Conservation (phyloP, 345 rosid genomes). For the Heritiera fomes region DNA sequence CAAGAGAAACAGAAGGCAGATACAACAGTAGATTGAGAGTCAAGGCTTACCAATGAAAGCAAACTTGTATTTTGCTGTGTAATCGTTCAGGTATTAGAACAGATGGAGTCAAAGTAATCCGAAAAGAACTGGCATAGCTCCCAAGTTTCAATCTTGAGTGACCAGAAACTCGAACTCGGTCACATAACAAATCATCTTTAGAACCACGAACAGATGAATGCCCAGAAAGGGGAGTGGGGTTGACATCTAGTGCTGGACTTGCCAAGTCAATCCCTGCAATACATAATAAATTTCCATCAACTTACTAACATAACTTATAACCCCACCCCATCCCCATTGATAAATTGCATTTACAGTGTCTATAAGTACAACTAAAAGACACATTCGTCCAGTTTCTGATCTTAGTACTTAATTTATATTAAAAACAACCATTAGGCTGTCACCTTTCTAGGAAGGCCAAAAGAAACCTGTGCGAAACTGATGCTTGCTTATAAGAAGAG, state of each 20-base stretch:
- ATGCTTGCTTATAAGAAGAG: background rate
- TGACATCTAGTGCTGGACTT: constrained; percentile 53
- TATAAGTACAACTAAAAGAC: background rate
- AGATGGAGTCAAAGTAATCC: constrained; percentile 59
- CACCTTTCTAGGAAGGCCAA: background rate
- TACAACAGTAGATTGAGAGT: background rate
- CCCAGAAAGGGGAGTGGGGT: constrained; percentile 35
- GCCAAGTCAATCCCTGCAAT: constrained; percentile 50
- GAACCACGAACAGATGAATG: constrained; percentile 26
- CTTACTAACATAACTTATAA: background rate
- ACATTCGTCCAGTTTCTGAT: background rate
- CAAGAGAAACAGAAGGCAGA: background rate
- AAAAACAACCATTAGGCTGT: background rate
- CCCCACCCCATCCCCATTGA: background rate
- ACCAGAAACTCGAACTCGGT: constrained; percentile 76
- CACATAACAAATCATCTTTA: constrained; percentile 51
- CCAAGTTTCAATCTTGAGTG: constrained; percentile 53
- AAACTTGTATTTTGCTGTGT: constrained; percentile 65
- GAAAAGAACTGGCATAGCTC: constrained; percentile 65
- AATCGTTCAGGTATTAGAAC: constrained; percentile 50
- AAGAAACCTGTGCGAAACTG: background rate
- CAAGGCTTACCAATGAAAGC: constrained; percentile 71
- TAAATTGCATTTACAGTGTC: background rate
- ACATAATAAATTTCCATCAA: background rate
- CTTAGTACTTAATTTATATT: background rate